Evolutionary conservation across 257 asterid genomes (phyloP).

Genomic region (Ocimum tenuiflorum): DNA sequence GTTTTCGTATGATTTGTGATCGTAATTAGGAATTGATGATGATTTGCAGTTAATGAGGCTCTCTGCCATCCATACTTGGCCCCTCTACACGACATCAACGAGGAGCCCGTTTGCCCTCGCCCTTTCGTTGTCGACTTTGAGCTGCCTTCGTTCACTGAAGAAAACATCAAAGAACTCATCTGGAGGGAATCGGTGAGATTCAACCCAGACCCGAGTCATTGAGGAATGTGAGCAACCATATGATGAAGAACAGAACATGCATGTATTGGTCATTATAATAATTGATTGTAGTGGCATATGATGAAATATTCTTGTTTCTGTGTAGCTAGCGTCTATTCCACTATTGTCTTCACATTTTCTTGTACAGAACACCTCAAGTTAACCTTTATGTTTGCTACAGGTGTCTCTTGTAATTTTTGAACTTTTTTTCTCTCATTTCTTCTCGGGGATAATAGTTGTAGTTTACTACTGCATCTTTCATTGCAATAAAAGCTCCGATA

Average conservation of each 20-base stretch:
- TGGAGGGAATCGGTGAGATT: slow-evolving; percentile 80
- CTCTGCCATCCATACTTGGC: slow-evolving; percentile 94
- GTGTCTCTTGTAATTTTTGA: background rate
- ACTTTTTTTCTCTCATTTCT: background rate
- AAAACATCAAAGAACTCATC: slow-evolving; percentile 89
- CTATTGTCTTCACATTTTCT: slow-evolving; percentile 10
- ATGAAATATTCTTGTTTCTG: slow-evolving; percentile 17
- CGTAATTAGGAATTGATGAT: background rate
- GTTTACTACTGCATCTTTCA: background rate
- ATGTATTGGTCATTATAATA: too few species aligned
- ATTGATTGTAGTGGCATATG: slow-evolving; percentile 17
- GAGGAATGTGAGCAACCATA: slow-evolving; percentile 27
- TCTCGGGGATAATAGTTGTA: background rate
- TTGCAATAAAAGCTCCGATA: background rate
- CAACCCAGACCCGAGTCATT: slow-evolving; percentile 77
- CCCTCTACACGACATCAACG: slow-evolving; percentile 80
- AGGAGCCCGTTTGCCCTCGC: slow-evolving; percentile 80
- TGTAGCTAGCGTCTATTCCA: background rate
- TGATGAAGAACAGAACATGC: too few species aligned
- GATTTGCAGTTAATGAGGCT: slow-evolving; percentile 68
- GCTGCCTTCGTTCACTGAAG: slow-evolving; percentile 87
- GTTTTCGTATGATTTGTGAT: too few species aligned
- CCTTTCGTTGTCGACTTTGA: slow-evolving; percentile 83
- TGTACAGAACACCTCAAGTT: slow-evolving; percentile 33
- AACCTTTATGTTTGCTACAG: background rate